Base-by-base conservation (phyloP, 768 basidiomycete genomes). In the Dentipellis fragilis region DNA sequence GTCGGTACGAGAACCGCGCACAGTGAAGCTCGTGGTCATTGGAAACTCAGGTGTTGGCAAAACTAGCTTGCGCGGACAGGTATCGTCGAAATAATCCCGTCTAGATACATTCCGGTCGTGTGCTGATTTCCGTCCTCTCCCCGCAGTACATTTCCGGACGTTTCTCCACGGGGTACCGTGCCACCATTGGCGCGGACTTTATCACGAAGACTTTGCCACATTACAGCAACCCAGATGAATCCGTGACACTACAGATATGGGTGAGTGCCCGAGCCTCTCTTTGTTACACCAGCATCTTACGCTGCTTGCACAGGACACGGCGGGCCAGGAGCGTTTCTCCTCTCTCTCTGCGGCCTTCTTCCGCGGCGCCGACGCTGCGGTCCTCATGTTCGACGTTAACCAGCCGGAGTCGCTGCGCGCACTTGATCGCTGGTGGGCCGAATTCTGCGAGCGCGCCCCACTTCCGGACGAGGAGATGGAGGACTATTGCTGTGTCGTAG, bases 171-270 rank as follows among this genome's bases (percentile, higher is more conserved):
- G 81, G 82, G 9, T 93, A 93, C 67, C 75, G 87, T 49, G 85
- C 90, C 1, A 93, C 91, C 2, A 92, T 94, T 42, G 91, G 90
- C 17, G 83, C 86, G n/a, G 90, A 93, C 69, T 93, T 93, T 56
- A 87, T 91, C 51, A 78, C 83, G 0, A 91, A 90, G 67, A 80
- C 79, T 0, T 63, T 92, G 10, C 79, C 83, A 0, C 80, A 89
- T 63, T 79, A 83, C 46, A 75, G 63, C 4, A 71, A 73, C 14
- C 72, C 76, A 12, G 78, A 73, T 6, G 78, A 87, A 60, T 68
- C 72, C 1, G 76, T 92, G 9, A 80, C 79, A 10, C 71, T 93
- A 56, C 85, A 89, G 67, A 87, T 83, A 38, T 84, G 81, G 81
- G 81, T 79, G 62, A 57, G 68, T 72, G 54, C 48, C 37, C 21